These are phyloP conservation scores for Brassica cretica DNA, from an alignment of 345 rosid species.

Conservation along the genomic window DNA sequence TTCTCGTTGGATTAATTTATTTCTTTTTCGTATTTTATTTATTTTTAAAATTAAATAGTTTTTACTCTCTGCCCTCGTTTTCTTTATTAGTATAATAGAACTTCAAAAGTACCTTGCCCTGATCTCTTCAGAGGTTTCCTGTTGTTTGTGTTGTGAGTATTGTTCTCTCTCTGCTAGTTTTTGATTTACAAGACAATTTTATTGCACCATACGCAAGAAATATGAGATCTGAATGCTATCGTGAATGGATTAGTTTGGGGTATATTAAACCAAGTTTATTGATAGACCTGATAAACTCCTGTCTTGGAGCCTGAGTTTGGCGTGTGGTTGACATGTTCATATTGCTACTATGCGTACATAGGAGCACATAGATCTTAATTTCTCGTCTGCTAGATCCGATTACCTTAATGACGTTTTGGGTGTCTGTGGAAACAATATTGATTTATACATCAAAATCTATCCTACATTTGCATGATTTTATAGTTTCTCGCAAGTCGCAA, in stretches of 20 bases:
- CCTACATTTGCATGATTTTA: slow-evolving; percentile 7
- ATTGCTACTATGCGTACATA: slow-evolving; percentile 5
- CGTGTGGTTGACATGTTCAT: not conserved
- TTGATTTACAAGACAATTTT: not conserved
- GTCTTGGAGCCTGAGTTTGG: slow-evolving; percentile 1
- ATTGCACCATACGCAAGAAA: not conserved
- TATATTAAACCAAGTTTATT: slow-evolving; percentile 8
- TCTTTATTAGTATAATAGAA: not conserved
- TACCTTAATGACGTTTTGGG: slow-evolving; percentile 7
- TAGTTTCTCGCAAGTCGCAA: slow-evolving; percentile 25
- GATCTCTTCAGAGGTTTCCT: not conserved
- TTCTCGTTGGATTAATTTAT: not conserved
- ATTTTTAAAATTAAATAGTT: not conserved
- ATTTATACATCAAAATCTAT: slow-evolving; percentile 1
- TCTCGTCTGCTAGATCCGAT: not conserved
- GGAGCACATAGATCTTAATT: slow-evolving; percentile 13
- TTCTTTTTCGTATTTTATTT: not conserved
- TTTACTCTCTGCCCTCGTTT: not conserved
- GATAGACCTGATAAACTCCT: not conserved
- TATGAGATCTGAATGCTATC: not conserved
- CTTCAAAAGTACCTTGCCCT: not conserved
- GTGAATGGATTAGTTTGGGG: not conserved
- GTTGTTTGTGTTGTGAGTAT: slow-evolving; percentile 7
- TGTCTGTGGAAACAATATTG: slow-evolving; percentile 10
- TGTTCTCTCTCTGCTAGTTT: slow-evolving; percentile 7